Base-by-base conservation (phyloP, 1,284 basidiomycete species). In the Cystobasidium slooffiae region DNA sequence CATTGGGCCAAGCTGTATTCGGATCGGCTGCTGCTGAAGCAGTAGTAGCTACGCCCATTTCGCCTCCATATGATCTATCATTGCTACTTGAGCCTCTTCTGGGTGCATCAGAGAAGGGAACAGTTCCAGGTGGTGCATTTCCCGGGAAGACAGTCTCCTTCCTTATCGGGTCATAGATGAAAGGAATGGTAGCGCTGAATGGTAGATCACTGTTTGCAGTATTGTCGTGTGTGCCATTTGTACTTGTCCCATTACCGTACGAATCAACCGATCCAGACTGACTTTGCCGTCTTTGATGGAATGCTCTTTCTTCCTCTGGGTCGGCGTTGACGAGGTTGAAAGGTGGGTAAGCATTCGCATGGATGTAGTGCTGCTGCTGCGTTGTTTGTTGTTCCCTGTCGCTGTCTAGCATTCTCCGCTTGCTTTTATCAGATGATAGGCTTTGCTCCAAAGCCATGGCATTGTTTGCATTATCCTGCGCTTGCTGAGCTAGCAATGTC, bases 261-360 rank as follows among this genome's bases (percentile, higher is more conserved):
- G 53, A 56, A 1, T 31, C 31, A 1, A 5, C 5, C 5, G 31
- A 5, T 31, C 31, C 31, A 31, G 31, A 31, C 5, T 31, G 31
- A 31, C 31, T 31, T 9, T 37, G 53, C 9, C 53, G 24, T 37
- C 56, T 39, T 5, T 18, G 39, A 20, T 62, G 43, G 39, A 64
- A 53, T 9, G 59, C 69, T 64, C 59, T 53, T 31, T 24, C n/a
- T 51, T 72, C 59, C 43, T 63, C 44, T 7, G 69, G 37, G 22
- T 63, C 61, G 8, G 58, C 61, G 43, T 72, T 72, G 37, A 53
- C 69, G 5, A 72, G 49, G 39, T 72, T 63, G 47, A 72, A 61
- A 14, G 69, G 69, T 12, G 69, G 69, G 20, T 72, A 72, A 12
- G 69, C 39, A 56, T 72, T 63, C 18, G 69, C 59, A 24, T 61